phyloP scores from a whole-genome alignment of 305 asterid species.

The Fraxinus velutina region DNA sequence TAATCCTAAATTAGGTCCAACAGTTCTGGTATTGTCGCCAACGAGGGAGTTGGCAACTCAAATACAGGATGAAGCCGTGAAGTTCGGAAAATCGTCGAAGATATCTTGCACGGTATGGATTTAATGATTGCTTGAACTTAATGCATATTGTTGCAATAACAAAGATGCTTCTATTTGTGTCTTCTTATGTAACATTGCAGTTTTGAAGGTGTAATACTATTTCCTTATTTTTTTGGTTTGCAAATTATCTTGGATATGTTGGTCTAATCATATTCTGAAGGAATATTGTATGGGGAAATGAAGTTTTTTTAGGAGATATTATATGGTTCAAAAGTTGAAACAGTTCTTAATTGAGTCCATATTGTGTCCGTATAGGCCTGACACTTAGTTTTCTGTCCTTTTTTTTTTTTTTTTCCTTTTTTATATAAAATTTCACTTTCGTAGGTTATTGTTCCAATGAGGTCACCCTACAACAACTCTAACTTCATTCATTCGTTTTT shows the following conservation, averaged over 20 bases:
- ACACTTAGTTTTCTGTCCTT: not conserved
- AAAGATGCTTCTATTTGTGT: not conserved
- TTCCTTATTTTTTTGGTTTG: conserved; percentile 13
- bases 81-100: conserved; percentile 81
- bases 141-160: not conserved
- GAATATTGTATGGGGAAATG: not conserved
- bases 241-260: conserved; percentile 7
- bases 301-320: not conserved
- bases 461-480: not conserved
- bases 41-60: conserved; percentile 98
- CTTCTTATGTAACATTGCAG: not conserved
- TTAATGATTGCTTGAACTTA: conserved; percentile 3
- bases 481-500: not conserved
- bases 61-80: conserved; percentile 90
- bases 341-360: not conserved
- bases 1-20: conserved; percentile 80
- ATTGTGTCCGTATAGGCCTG: not conserved
- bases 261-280: not conserved
- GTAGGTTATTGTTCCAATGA: not conserved
- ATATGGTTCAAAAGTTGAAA: not conserved
- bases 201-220: conserved; percentile 6
- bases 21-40: conserved; percentile 90
- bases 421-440: not conserved
- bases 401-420: not conserved
- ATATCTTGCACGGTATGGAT: conserved; percentile 82